A percentile compares a stretch with the other conserved stretches of the same genome.
These are phyloP conservation scores for Talaromyces liani DNA, from an alignment of 495 filamentous ascomycete genomes.

Conservation along the genomic window DNA sequence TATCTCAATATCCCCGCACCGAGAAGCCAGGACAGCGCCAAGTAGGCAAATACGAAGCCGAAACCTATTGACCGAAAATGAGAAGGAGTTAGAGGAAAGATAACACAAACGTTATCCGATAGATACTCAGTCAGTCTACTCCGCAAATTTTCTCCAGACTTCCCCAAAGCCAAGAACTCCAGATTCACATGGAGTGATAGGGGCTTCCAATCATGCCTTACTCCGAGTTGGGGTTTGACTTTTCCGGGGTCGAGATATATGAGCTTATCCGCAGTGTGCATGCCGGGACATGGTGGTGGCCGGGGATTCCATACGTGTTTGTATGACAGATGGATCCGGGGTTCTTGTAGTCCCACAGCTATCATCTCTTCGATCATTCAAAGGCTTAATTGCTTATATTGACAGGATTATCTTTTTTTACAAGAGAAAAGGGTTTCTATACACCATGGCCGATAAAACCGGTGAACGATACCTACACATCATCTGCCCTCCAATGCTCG, in stretches of 20 bases:
- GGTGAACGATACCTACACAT: neutral
- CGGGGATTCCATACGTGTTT: neutral
- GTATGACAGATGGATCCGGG: neutral
- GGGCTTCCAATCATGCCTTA: neutral
- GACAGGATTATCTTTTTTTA: neutral
- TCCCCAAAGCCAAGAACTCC: neutral
- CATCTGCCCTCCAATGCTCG: neutral
- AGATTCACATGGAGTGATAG: neutral
- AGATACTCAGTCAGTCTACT: neutral
- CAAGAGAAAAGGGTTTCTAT: no score
- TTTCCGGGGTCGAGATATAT: neutral
- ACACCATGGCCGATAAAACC: neutral
- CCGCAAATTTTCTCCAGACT: neutral
- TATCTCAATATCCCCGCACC: neutral
- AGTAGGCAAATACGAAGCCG: neutral
- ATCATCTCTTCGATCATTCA: neutral
- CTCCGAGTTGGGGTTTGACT: neutral
- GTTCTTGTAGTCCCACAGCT: neutral
- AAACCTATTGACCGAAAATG: neutral
- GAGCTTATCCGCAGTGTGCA: neutral
- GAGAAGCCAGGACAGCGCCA: neutral
- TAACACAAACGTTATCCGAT: neutral
- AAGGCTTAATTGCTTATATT: neutral
- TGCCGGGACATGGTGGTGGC: neutral
- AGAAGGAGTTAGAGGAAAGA: neutral